These are phyloP conservation scores for Amanita subjunquillea DNA, from an alignment of 768 basidiomycete genomes.

Conservation along the genomic window DNA sequence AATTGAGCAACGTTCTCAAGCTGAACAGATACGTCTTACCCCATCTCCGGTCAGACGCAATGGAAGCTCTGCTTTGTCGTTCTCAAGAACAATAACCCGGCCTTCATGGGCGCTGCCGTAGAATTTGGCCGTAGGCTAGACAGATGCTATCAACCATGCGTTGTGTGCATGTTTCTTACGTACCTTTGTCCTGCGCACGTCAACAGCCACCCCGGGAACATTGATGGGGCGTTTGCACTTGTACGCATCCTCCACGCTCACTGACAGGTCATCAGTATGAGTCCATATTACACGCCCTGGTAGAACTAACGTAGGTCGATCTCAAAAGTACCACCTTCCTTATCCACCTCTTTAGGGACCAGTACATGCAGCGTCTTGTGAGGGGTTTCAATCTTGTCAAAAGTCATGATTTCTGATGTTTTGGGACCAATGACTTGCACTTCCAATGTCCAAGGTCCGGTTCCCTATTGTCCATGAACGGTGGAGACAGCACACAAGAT, in stretches of 20 bases:
- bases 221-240: slow-evolving; percentile 73
- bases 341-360: slow-evolving; percentile 56
- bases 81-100: slow-evolving; percentile 59
- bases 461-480: slow-evolving; percentile 43
- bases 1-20: background rate
- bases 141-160: background rate
- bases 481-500: background rate
- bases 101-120: slow-evolving; percentile 56
- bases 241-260: slow-evolving; percentile 81
- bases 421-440: slow-evolving; percentile 72
- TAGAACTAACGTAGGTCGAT: slow-evolving; percentile 56
- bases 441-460: slow-evolving; percentile 83
- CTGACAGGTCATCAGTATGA: slow-evolving; percentile 24
- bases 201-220: slow-evolving; percentile 72
- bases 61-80: slow-evolving; percentile 63
- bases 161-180: slow-evolving; percentile 10
- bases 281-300: background rate
- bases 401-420: slow-evolving; percentile 45
- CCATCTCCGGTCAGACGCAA: slow-evolving; percentile 85
- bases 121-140: slow-evolving; percentile 79
- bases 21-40: slow-evolving; percentile 32
- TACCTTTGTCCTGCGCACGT: slow-evolving; percentile 75
- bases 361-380: slow-evolving; percentile 51
- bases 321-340: slow-evolving; percentile 67
- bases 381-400: slow-evolving; percentile 44